Conservation (phyloP, 257 asterid genomes). For the Jaltomata sinuosa region DNA sequence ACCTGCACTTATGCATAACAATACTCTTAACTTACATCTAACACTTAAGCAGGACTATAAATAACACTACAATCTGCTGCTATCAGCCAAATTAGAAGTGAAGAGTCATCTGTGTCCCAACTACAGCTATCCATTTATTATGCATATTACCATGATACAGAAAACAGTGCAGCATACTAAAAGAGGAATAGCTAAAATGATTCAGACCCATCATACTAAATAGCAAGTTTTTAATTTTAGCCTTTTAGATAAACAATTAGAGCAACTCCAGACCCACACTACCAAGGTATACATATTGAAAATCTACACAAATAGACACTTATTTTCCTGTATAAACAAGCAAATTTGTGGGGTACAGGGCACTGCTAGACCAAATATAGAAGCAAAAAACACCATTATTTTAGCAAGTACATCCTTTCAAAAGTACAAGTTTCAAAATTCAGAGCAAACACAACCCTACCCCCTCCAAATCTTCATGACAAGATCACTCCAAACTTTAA, state of each 20-base stretch:
- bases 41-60: background rate
- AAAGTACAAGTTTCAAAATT: background rate
- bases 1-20: background rate
- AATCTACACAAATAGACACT: background rate
- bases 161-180: background rate
- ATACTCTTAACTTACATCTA: background rate
- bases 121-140: background rate
- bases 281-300: background rate
- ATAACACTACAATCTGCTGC: background rate
- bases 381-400: background rate
- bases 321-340: background rate
- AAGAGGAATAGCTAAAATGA: background rate
- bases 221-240: background rate
- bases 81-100: background rate
- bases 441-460: background rate
- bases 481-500: background rate
- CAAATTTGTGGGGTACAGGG: background rate
- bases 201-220: background rate
- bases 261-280: conserved; percentile 1
- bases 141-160: background rate
- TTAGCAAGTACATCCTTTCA: background rate
- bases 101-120: background rate
- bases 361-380: background rate
- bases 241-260: background rate
- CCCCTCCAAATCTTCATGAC: background rate